These are phyloP conservation scores for Afroboletus lepidellus DNA, from an alignment of 1,284 basidiomycete genomes.

Conservation along the genomic window DNA sequence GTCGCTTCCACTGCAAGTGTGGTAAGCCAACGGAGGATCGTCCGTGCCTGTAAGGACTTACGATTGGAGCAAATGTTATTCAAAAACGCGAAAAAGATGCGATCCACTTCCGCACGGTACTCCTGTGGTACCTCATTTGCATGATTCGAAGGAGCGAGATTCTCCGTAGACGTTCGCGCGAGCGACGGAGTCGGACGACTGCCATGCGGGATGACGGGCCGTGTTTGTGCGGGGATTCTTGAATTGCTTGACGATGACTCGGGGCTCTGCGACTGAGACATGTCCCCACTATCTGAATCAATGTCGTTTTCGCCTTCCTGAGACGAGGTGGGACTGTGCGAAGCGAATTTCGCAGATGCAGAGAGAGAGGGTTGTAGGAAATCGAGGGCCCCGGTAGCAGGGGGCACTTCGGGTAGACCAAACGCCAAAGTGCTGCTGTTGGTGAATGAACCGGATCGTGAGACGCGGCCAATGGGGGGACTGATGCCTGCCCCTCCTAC, in stretches of 20 bases:
- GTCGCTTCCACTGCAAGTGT: conserved; percentile 76
- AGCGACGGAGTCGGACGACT: conserved; percentile 20
- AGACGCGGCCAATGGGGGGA: conserved; percentile 53
- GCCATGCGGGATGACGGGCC: conserved; percentile 20
- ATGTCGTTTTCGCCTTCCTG: conserved; percentile 43
- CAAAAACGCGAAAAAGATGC: conserved; percentile 89
- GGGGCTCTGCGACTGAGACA: conserved; percentile 31
- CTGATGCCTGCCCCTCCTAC: conserved; percentile 29
- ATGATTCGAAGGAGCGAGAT: conserved; percentile 33
- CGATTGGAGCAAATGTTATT: conserved; percentile 89
- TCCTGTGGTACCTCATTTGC: conserved; percentile 77
- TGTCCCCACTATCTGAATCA: conserved; percentile 39
- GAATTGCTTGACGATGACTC: conserved; percentile 31
- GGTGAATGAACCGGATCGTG: conserved; percentile 63
- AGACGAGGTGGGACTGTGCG: conserved; percentile 37
- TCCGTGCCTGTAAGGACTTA: conserved; percentile 42
- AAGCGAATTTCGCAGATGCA: conserved; percentile 12
- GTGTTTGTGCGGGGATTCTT: conserved; percentile 20
- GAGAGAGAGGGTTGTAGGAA: conserved; percentile 31
- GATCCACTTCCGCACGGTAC: conserved; percentile 80
- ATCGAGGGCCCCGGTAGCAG: conserved; percentile 27
- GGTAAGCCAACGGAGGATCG: conserved; percentile 12
- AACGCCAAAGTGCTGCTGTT: conserved; percentile 46
- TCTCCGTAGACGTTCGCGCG: conserved; percentile 32
- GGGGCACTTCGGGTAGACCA: conserved; percentile 35